Percentiles rank a stretch among this genome's conserved stretches.
Evolutionary conservation across 352 stramenopile species (phyloP).

Genomic region (Elongisporangium undulatum): DNA sequence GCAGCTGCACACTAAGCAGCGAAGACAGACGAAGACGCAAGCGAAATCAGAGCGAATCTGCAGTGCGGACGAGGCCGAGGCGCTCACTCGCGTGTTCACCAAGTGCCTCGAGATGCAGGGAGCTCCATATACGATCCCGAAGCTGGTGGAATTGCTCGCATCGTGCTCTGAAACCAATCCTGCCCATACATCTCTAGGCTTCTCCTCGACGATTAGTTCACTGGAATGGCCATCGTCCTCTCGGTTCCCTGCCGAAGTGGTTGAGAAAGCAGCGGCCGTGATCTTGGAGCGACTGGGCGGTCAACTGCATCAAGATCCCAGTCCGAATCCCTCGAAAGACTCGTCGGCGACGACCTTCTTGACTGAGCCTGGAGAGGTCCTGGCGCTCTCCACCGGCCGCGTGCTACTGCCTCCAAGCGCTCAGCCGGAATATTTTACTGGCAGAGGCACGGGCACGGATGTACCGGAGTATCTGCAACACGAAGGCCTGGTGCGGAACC

Average conservation of each 20-base stretch:
- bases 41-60: neutral
- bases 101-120: slow-evolving; percentile 28
- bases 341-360: slow-evolving; percentile 28
- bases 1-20: slow-evolving; percentile 28
- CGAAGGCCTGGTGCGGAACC: slow-evolving; percentile 56
- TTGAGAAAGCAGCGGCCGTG: slow-evolving; percentile 4
- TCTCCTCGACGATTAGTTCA: neutral
- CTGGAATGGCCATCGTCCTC: neutral
- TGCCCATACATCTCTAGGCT: slow-evolving; percentile 1
- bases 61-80: slow-evolving; percentile 2
- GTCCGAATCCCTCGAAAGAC: neutral
- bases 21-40: neutral
- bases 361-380: slow-evolving; percentile 41
- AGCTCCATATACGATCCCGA: slow-evolving; percentile 13
- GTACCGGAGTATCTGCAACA: slow-evolving; percentile 56
- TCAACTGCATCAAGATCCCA: slow-evolving; percentile 11
- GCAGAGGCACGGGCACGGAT: slow-evolving; percentile 17
- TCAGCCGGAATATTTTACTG: slow-evolving; percentile 3
- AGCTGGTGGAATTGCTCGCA: slow-evolving; percentile 25
- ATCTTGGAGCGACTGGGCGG: slow-evolving; percentile 21
- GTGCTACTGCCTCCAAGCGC: neutral
- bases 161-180: neutral
- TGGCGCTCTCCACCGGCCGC: slow-evolving; percentile 5
- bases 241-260: slow-evolving; percentile 8
- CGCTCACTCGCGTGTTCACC: slow-evolving; percentile 28